Evolutionary conservation across 176 grass and related monocot genomes (phyloP), one percentile per base, ranked within the genome.

Genomic region (Eleusine indica): DNA sequence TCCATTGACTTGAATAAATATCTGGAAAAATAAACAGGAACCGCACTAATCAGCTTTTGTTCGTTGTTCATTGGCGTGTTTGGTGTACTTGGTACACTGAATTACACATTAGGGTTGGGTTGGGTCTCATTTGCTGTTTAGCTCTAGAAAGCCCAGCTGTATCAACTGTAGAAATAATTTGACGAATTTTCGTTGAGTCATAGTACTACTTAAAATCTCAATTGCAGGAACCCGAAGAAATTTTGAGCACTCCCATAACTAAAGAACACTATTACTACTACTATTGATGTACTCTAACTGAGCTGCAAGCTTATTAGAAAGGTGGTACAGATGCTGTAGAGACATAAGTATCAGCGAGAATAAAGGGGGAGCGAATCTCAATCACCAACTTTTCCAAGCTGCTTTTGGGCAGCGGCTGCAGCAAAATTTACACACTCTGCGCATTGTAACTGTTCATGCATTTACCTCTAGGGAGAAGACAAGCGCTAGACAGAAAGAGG

Each of bases 401-500:
- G 66, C 79, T 62, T 49, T 61, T 64, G 66, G 30, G 44, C 86
- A 83, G 75, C 76, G 19, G 30, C 43, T 21, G 77, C 78, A 71
- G 78, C 44, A 66, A 61, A 80, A 73, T 82, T 81, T 77, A 64
- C 57, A 72, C 54, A 37, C 54, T 6, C 78, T 80, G 87, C 57
- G 63, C 65, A 70, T 62, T 71, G 25, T 71, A 81, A 77, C 64
- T 75, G 44, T 64, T 46, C 64, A 81, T 7, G 77, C 71, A 89
- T 89, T 85, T 44, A 76, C 64, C 82, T 52, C 84, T 9, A 29
- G 19, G 0, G 25, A 81, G 37, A 66, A 85, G 83, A 89, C 74
- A 82, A 53, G 67, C 86, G 32, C 79, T 71, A 64, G 44, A 76
- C 16, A 60, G 29, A 46, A 76, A 38, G 1, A 73, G 64, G 64